Evolutionary conservation across 371 early-diverging fungal genomes (phyloP).

Genomic region (Smittium mucronatum): DNA sequence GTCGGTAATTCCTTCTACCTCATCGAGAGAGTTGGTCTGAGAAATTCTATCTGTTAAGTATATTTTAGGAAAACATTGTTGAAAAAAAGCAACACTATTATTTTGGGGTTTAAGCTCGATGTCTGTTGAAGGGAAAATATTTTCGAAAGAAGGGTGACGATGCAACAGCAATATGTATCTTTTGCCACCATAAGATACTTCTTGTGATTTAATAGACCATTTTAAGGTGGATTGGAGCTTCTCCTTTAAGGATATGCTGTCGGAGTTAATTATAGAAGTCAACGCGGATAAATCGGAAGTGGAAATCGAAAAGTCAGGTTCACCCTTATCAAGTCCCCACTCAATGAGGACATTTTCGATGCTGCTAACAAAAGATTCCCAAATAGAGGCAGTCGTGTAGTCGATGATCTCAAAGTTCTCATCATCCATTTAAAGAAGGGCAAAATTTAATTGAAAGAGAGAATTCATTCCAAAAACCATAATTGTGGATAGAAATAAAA

Average conservation of each 20-base stretch:
- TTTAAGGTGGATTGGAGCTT: not conserved
- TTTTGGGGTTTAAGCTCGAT: not conserved
- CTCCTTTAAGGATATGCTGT: not conserved
- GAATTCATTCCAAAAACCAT: not conserved
- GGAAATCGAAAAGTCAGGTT: slow-evolving; percentile 33
- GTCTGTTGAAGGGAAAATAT: not conserved
- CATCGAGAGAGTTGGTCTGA: slow-evolving; percentile 19
- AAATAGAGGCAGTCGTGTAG: slow-evolving; percentile 50
- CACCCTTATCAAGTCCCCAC: slow-evolving; percentile 43
- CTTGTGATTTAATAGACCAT: slow-evolving; percentile 13
- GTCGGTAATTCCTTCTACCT: slow-evolving; percentile 1
- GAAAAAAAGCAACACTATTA: slow-evolving; percentile 9
- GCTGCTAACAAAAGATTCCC: slow-evolving; percentile 43
- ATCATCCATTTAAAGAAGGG: slow-evolving; percentile 20
- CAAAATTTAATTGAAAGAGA: not conserved
- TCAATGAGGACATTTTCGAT: slow-evolving; percentile 39
- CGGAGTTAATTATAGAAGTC: not conserved
- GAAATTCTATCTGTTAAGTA: slow-evolving; percentile 21
- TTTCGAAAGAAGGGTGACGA: slow-evolving; percentile 29
- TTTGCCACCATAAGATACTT: slow-evolving; percentile 32
- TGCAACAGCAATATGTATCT: slow-evolving; percentile 35
- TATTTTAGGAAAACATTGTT: slow-evolving; percentile 15
- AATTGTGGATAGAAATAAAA: too few relatives aligned
- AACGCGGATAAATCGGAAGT: not conserved
- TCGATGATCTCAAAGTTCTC: slow-evolving; percentile 62